Evolutionary conservation across 305 asterid genomes (phyloP).

Genomic region (Salvia sclarea): DNA sequence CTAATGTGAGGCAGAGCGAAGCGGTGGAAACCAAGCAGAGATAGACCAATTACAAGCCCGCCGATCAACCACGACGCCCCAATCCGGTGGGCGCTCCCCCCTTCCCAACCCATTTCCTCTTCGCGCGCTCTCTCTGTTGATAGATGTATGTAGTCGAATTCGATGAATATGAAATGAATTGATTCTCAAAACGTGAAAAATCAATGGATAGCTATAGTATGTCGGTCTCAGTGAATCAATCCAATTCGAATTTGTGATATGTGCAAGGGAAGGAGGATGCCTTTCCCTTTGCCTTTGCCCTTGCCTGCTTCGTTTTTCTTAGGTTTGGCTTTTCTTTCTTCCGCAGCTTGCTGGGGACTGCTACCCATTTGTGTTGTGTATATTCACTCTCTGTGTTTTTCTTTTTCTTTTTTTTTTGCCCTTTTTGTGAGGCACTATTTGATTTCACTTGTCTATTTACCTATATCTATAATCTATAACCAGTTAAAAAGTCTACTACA

Average conservation of each 20-base stretch:
- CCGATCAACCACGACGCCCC: conserved; percentile 44
- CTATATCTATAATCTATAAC: neutral
- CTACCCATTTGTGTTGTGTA: neutral
- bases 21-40: conserved; percentile 58
- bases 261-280: neutral
- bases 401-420: neutral
- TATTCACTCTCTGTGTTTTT: neutral
- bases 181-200: neutral
- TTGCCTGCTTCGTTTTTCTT: neutral
- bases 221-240: neutral
- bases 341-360: conserved; percentile 1
- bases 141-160: neutral
- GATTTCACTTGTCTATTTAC: neutral
- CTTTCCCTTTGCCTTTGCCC: too few species aligned
- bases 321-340: conserved; percentile 2
- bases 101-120: conserved; percentile 38
- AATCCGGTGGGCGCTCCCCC: conserved; percentile 37
- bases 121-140: neutral
- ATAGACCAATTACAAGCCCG: conserved; percentile 42
- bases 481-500: neutral
- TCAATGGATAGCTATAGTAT: neutral
- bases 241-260: neutral
- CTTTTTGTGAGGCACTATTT: neutral
- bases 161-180: conserved; percentile 24
- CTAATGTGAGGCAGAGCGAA: conserved; percentile 45